Base-by-base conservation (phyloP, 2,329 filamentous ascomycete genomes). In the Sarocladium strictum region DNA sequence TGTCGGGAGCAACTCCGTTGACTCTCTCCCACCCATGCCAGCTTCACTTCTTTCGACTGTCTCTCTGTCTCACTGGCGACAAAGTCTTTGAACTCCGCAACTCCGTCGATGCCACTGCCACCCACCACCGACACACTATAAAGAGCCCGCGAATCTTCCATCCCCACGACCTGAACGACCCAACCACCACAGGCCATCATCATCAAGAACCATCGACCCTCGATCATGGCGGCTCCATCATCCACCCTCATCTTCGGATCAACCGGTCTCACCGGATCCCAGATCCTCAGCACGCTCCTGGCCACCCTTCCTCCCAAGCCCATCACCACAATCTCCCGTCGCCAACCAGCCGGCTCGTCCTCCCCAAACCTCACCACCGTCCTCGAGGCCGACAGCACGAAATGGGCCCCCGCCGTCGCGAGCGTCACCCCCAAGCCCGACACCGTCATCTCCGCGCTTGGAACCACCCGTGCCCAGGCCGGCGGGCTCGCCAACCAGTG, bases 401-500 rank as follows among this genome's bases (percentile, higher is more conserved):
- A 80, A 65, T 97, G 91, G 92, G 72, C 82, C 2, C 61, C 75
- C 10, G 72, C 79, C 61, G 78, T 94, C 50, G 65, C 76, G 6
- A 69, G 74, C 32, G 70, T 87, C 45, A 65, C 72, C 0, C 80
- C 85, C 0, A 58, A 75, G 0, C 84, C 88, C 0, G 67, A 75
- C 1, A 74, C 87, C 59, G 85, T 94, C 72, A 84, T 93, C 72
- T 91, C 88, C 2, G 83, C 83, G 1, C 79, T 97, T 1, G 93
- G 86, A 56, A 96, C 90, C 2, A 97, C 92, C 0, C 82, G 84
- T 50, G 86, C 76, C 0, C 77, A 78, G 12, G 91, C 90, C 0
- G 92, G 92, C 58, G 78, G 87, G 55, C 73, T 96, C 60, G 86
- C 84, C 26, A 84, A 85, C 58, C 93, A 97, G 72, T 87, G 90